Evolutionary conservation across 129 eudicot species (phyloP).

Genomic region (Silybum marianum): DNA sequence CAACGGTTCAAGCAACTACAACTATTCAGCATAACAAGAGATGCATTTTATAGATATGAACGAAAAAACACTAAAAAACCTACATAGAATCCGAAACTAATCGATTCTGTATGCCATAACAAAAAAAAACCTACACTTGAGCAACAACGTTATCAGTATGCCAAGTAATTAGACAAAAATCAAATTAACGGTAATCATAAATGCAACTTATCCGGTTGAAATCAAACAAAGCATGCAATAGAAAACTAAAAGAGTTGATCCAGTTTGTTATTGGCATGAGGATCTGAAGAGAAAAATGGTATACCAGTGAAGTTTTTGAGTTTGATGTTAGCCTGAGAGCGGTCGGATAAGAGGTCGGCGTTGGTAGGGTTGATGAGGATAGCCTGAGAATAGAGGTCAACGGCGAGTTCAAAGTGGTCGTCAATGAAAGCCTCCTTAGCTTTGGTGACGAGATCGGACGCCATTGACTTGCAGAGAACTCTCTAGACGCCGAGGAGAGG

Average conservation of each 20-base stretch:
- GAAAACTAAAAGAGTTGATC: not conserved
- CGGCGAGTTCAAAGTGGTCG: constrained; percentile 82
- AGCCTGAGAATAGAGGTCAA: constrained; percentile 75
- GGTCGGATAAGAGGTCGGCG: constrained; percentile 63
- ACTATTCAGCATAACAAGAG: not conserved
- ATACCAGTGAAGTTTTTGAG: constrained; percentile 72
- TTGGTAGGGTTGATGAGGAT: constrained; percentile 51
- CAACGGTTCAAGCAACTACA: not conserved
- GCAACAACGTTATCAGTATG: not conserved
- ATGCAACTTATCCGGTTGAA: not conserved
- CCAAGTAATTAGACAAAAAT: not conserved
- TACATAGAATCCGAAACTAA: not conserved
- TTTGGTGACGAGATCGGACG: constrained; percentile 60
- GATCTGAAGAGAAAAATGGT: constrained; percentile 13
- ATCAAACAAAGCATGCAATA: constrained; percentile 15
- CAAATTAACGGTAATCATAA: not conserved
- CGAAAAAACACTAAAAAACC: not conserved
- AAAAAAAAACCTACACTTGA: not conserved
- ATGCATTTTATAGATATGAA: not conserved
- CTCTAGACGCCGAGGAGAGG: constrained; percentile 13
- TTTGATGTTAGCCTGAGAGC: constrained; percentile 82
- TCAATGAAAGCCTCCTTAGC: constrained; percentile 86
- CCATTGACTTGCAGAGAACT: constrained; percentile 43
- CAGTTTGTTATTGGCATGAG: not conserved
- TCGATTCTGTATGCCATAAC: not conserved